Evolutionary conservation across 345 rosid species (phyloP), one percentile per base, ranked within the genome.

Genomic region (Sisymbrium irio): DNA sequence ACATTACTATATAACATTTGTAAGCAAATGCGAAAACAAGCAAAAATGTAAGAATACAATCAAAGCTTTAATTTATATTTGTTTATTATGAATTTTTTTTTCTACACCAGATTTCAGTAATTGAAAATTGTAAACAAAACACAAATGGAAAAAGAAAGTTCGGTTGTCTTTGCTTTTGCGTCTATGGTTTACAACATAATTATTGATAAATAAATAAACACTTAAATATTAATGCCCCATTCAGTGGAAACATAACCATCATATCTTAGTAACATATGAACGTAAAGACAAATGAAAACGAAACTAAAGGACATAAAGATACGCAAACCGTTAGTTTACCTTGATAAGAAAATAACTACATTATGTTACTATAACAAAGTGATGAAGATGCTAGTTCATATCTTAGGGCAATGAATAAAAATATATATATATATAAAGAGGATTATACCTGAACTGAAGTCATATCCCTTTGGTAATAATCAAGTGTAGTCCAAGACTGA

Each of bases 401-500:
- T 30, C 33, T 11, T 22, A 50, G 20, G 55, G 32, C 33, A 28
- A 36, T 11, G 36, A 50, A 55, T 22, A 30, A 7, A 55, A 9
- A 32, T 33, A 47, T n/a, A 25, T 11, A 41, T 51, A 9, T 9
- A n/a, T n/a, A n/a, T 42, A 35, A 67, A 20, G 67, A 46, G 4
- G 36, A 27, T 72, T 6, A 1, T 63, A 91, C 99, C 97, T 96
- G 98, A 7, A 92, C 53, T 0, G 96, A 94, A 62, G 89, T 60
- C 96, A 90, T 83, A 53, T 81, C 85, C 15, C 59, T 83, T 69
- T 83, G 69, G 15, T 63, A 69, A 65, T 96, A 96, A 81, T 96
- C 99, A 51, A 88, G 73, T 20, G 99, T 92, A 47, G 97, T 88
- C 99, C 98, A 92, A 30, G 80, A 42, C 19, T 80, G 86, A 74